A percentile compares a stretch with the other conserved stretches of the same genome.
phyloP scores from a whole-genome alignment of 2,329 filamentous ascomycete genomes.

The Aspergillus ustus region DNA sequence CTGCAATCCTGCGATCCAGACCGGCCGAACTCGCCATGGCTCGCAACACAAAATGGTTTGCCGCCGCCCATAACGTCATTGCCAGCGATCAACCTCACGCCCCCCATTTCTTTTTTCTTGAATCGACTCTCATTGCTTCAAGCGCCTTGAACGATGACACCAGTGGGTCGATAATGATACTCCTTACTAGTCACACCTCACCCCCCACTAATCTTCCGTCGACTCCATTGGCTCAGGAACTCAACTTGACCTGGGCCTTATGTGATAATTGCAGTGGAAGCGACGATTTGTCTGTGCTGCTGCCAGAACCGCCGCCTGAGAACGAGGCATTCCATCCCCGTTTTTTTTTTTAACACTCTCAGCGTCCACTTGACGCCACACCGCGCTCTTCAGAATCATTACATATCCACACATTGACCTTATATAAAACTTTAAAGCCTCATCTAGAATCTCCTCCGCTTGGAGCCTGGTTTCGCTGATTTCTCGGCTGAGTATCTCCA shows the following conservation, averaged over 20 bases:
- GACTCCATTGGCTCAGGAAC: constrained; percentile 24
- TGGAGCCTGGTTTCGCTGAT: background rate
- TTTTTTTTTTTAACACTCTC: constrained; percentile 7
- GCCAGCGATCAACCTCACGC: constrained; percentile 35
- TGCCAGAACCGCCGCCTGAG: constrained; percentile 12
- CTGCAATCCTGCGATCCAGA: constrained; percentile 24
- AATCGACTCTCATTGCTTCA: constrained; percentile 19
- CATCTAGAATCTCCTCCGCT: background rate
- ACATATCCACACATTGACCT: background rate
- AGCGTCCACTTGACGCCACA: constrained; percentile 13
- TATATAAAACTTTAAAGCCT: constrained; percentile 5
- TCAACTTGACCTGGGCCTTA: constrained; percentile 17
- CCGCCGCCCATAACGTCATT: constrained; percentile 33
- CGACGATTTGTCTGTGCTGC: constrained; percentile 4
- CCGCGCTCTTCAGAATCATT: constrained; percentile 2
- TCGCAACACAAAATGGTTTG: constrained; percentile 19
- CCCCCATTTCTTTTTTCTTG: constrained; percentile 25
- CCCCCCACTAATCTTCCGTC: constrained; percentile 20
- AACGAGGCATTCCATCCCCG: constrained; percentile 13
- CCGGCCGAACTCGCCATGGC: constrained; percentile 19
- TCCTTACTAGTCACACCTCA: constrained; percentile 25
- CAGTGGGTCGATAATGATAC: constrained; percentile 25
- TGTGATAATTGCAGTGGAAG: constrained; percentile 15
- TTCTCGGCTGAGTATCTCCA: background rate
- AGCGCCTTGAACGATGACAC: constrained; percentile 19